A percentile compares a stretch with the other conserved stretches of the same genome.
Evolutionary conservation across 495 filamentous ascomycete genomes (phyloP).

Genomic region (Talaromyces ruber): DNA sequence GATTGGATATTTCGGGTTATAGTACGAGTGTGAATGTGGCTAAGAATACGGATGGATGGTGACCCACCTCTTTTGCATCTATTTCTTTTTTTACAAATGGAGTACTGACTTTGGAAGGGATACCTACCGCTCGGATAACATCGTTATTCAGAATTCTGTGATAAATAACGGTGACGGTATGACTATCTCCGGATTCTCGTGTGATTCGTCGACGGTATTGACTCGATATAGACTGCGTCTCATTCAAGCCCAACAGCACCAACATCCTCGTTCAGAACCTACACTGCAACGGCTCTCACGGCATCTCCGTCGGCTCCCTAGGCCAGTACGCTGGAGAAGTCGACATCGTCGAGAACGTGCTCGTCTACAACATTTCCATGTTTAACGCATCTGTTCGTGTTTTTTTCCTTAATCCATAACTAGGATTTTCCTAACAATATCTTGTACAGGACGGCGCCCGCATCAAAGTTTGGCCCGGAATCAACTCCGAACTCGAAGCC

Average conservation of each 20-base stretch:
- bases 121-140: slow-evolving; percentile 51
- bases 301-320: slow-evolving; percentile 62
- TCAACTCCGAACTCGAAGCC: slow-evolving; percentile 36
- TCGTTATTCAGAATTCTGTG: slow-evolving; percentile 59
- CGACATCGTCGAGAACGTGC: slow-evolving; percentile 59
- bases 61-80: too few species aligned
- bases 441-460: slow-evolving; percentile 48
- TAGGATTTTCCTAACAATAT: background rate
- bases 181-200: background rate
- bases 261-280: slow-evolving; percentile 64
- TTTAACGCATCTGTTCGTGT: slow-evolving; percentile 43
- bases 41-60: slow-evolving; percentile 65
- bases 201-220: background rate
- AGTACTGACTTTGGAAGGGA: slow-evolving; percentile 28
- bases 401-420: background rate
- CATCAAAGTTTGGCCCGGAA: slow-evolving; percentile 64
- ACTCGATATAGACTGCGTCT: slow-evolving; percentile 49
- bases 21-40: slow-evolving; percentile 43
- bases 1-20: slow-evolving; percentile 52
- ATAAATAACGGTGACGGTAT: slow-evolving; percentile 61
- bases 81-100: background rate
- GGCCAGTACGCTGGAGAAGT: slow-evolving; percentile 56
- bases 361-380: slow-evolving; percentile 61
- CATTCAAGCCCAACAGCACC: slow-evolving; percentile 72
- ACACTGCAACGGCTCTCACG: slow-evolving; percentile 63